Conservation (phyloP, 2,329 filamentous ascomycete species). For the Colletotrichum tamarilloi region DNA sequence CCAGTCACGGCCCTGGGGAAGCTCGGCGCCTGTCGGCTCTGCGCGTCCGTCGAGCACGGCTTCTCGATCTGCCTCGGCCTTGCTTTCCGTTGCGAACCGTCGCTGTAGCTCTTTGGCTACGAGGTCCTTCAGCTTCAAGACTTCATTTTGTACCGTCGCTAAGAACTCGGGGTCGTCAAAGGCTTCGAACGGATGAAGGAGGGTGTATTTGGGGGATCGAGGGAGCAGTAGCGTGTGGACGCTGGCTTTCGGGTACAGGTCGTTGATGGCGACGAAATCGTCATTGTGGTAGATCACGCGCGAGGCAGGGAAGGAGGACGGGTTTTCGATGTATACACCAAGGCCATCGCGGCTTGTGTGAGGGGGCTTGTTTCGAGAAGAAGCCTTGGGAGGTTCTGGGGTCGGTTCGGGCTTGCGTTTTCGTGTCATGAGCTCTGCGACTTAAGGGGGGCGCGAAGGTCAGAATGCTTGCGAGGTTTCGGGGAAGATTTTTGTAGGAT, state of each 20-base stretch:
- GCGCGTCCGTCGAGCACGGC: constrained; percentile 72
- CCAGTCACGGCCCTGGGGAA: constrained; percentile 85
- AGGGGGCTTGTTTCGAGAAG: constrained; percentile 47
- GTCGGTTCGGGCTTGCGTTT: constrained; percentile 46
- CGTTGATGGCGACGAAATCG: constrained; percentile 80
- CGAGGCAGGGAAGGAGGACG: constrained; percentile 68
- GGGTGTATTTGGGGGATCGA: constrained; percentile 69
- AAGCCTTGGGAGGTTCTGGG: constrained; percentile 31
- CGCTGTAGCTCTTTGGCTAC: constrained; percentile 82
- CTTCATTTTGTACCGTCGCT: constrained; percentile 69
- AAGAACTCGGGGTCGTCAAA: constrained; percentile 80
- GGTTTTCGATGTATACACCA: constrained; percentile 73
- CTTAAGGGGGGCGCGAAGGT: constrained; percentile 35
- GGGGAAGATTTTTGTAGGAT: background rate
- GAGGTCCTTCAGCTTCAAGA: constrained; percentile 68
- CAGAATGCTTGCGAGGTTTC: background rate
- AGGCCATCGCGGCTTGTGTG: constrained; percentile 68
- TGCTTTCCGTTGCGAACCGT: constrained; percentile 72
- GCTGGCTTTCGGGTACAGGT: constrained; percentile 86
- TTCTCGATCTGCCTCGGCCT: constrained; percentile 70
- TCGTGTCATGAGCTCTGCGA: constrained; percentile 50
- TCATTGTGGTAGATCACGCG: constrained; percentile 74
- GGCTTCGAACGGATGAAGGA: constrained; percentile 80
- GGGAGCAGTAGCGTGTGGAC: constrained; percentile 92
- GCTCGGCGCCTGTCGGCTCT: constrained; percentile 53